Evolutionary conservation across 768 basidiomycete genomes (phyloP).

Genomic region (Trametes cubensis): DNA sequence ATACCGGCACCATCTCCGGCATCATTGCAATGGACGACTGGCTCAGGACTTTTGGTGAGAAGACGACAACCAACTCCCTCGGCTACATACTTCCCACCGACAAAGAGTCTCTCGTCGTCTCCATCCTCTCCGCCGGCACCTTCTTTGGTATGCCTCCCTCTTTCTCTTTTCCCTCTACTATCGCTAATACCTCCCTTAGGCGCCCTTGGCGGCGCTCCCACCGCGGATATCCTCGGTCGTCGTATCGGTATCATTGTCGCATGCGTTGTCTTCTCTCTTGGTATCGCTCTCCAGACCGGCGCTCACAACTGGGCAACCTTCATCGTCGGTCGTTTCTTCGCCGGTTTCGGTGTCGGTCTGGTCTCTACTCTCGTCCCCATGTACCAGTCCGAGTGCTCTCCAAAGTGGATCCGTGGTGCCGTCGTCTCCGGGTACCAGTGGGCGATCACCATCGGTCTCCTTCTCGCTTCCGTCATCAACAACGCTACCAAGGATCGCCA

Average conservation of each 20-base stretch:
- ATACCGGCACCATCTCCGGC: constrained; percentile 80
- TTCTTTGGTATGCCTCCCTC: constrained; percentile 52
- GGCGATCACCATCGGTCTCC: constrained; percentile 71
- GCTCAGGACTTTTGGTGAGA: constrained; percentile 50
- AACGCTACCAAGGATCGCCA: constrained; percentile 60
- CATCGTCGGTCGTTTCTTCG: constrained; percentile 69
- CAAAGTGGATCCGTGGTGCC: constrained; percentile 53
- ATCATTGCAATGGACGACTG: constrained; percentile 63
- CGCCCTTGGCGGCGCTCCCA: constrained; percentile 51
- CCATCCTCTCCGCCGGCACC: constrained; percentile 79
- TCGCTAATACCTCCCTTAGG: constrained; percentile 2
- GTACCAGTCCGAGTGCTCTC: constrained; percentile 58
- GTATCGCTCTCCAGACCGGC: constrained; percentile 66
- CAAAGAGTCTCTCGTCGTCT: constrained; percentile 50
- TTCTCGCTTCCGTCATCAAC: constrained; percentile 66
- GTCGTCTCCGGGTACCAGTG: constrained; percentile 41
- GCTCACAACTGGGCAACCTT: constrained; percentile 54
- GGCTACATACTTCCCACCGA: constrained; percentile 34
- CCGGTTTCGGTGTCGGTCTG: constrained; percentile 77
- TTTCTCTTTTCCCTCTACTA: too few relatives aligned
- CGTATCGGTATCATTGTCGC: constrained; percentile 46
- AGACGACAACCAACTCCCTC: constrained; percentile 5
- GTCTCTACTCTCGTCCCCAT: constrained; percentile 64
- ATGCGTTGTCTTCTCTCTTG: constrained; percentile 54
- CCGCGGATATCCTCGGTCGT: constrained; percentile 56